phyloP scores from a whole-genome alignment of 75 land plant species.

The Selaginella moellendorffii region DNA sequence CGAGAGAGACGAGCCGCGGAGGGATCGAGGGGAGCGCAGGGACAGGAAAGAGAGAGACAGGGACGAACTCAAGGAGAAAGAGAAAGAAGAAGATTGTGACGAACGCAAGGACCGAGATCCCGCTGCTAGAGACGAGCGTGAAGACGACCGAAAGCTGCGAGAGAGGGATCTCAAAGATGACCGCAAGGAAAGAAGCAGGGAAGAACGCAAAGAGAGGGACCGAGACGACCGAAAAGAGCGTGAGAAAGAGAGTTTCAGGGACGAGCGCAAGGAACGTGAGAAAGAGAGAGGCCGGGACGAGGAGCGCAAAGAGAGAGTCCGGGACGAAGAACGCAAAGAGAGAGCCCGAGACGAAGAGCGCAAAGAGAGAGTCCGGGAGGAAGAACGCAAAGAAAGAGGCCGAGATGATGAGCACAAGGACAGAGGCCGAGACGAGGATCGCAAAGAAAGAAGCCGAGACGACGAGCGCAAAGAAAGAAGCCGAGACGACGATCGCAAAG shows the following conservation, averaged over 20 bases:
- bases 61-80: not conserved
- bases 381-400: constrained; percentile 1
- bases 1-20: not conserved
- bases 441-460: constrained; percentile 8
- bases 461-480: too few species aligned
- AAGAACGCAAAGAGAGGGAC: constrained; percentile 2
- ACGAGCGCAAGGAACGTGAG: not conserved
- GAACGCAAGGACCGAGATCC: not conserved
- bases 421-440: constrained; percentile 23
- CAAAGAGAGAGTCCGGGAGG: not conserved
- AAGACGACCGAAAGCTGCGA: constrained; percentile 10
- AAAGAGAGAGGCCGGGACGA: not conserved
- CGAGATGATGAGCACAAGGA: constrained; percentile 3
- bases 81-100: not conserved
- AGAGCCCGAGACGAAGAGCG: not conserved
- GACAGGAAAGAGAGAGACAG: not conserved
- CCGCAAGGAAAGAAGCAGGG: constrained; percentile 13
- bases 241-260: not conserved
- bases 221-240: constrained; percentile 4
- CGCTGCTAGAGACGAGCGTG: constrained; percentile 3
- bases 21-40: not conserved
- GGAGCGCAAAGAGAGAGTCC: not conserved
- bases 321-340: not conserved
- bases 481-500: not conserved
- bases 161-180: constrained; percentile 10